phyloP scores from a whole-genome alignment of 257 asterid species.

The Lycium barbarum region DNA sequence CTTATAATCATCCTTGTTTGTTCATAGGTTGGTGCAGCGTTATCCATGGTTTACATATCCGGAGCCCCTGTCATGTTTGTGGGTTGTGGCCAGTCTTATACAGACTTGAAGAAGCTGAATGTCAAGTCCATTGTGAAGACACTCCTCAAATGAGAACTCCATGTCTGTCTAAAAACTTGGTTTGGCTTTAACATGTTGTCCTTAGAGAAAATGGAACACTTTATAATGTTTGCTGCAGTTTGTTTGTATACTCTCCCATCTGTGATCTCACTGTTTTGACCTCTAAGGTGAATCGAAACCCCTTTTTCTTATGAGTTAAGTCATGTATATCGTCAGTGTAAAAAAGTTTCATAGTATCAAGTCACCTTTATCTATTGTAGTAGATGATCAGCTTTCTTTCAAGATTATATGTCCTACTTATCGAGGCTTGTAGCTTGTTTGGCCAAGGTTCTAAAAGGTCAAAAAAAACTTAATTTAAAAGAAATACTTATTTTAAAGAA shows the following conservation, averaged over 20 bases:
- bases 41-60: slow-evolving; percentile 92
- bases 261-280: slow-evolving; percentile 51
- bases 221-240: background rate
- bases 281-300: slow-evolving; percentile 42
- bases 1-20: slow-evolving; percentile 19
- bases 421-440: too few species aligned
- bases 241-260: slow-evolving; percentile 31
- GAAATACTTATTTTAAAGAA: too few species aligned
- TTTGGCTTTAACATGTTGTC: slow-evolving; percentile 6
- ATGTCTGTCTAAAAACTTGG: background rate
- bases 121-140: slow-evolving; percentile 92
- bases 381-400: too few species aligned
- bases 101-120: slow-evolving; percentile 92
- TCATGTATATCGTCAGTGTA: too few species aligned
- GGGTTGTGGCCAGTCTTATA: slow-evolving; percentile 95
- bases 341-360: background rate
- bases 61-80: slow-evolving; percentile 95
- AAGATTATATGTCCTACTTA: too few species aligned
- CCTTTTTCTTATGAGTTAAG: too few species aligned
- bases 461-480: too few species aligned
- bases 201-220: background rate
- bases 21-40: slow-evolving; percentile 89
- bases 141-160: slow-evolving; percentile 61
- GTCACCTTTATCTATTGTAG: background rate
- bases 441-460: too few species aligned